phyloP scores from a whole-genome alignment of 495 filamentous ascomycete genomes.

The Aspergillus bridgeri region DNA sequence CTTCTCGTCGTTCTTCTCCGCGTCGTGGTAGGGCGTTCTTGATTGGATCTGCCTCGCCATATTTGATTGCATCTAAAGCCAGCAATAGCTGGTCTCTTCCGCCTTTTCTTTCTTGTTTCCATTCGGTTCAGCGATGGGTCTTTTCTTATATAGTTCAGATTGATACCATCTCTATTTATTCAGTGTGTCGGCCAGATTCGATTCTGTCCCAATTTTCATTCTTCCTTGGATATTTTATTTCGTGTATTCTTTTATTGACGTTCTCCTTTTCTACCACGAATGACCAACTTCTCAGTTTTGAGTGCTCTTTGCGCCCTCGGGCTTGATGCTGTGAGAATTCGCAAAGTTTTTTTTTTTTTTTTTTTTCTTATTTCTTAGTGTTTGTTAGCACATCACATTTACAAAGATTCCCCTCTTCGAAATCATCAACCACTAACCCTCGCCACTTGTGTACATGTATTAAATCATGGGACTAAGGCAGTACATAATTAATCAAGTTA shows the following conservation, averaged over 20 bases:
- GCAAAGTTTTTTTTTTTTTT: too few species aligned
- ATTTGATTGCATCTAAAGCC: constrained; percentile 10
- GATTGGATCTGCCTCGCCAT: not conserved
- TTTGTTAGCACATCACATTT: not conserved
- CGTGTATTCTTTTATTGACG: not conserved
- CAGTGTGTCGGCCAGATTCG: constrained; percentile 8
- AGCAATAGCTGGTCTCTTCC: constrained; percentile 1
- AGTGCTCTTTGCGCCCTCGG: not conserved
- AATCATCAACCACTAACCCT: too few species aligned
- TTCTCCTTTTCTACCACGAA: constrained; percentile 5
- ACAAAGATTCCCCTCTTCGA: too few species aligned
- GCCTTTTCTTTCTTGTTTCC: constrained; percentile 5
- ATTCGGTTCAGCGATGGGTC: constrained; percentile 16
- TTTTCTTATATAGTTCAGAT: constrained; percentile 28
- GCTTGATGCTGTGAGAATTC: not conserved
- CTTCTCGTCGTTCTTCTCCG: constrained; percentile 2
- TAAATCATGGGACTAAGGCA: not conserved
- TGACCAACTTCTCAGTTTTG: not conserved
- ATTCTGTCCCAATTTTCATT: constrained; percentile 2
- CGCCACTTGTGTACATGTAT: not conserved
- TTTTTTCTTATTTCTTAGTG: too few species aligned
- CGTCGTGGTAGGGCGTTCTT: not conserved
- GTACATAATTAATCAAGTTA: not conserved
- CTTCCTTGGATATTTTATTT: constrained; percentile 20
- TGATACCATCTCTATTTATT: constrained; percentile 40